Evolutionary conservation across 306 rosid species (phyloP).

Genomic region (Hippophae tibetana): DNA sequence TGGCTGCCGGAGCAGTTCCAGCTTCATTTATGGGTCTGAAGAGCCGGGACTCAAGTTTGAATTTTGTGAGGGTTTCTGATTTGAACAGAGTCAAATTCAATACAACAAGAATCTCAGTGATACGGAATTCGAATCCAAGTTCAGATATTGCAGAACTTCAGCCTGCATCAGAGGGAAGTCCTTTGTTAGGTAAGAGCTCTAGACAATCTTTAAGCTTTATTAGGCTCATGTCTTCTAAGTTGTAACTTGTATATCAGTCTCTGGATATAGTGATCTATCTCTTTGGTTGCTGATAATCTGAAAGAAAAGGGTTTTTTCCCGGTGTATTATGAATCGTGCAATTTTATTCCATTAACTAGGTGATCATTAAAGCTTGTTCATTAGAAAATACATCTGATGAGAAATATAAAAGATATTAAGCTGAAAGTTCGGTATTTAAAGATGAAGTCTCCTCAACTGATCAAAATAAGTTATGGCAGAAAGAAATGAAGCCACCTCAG

Average conservation of each 20-base stretch:
- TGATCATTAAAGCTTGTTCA: too few relatives aligned
- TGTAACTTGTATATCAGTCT: too few relatives aligned
- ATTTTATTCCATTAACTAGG: too few relatives aligned
- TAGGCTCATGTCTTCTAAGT: neutral
- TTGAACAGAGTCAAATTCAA: conserved; percentile 39
- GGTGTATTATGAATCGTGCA: too few relatives aligned
- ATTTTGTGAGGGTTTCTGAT: conserved; percentile 66
- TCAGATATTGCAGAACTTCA: conserved; percentile 74
- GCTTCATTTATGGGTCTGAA: conserved; percentile 53
- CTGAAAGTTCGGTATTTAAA: too few relatives aligned
- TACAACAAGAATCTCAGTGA: conserved; percentile 49
- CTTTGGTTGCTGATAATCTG: neutral
- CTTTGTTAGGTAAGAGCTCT: conserved; percentile 56
- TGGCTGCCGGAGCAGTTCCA: conserved; percentile 76
- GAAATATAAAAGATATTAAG: too few relatives aligned
- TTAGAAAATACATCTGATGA: too few relatives aligned
- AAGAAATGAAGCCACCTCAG: too few relatives aligned
- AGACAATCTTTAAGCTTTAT: neutral
- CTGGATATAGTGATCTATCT: too few relatives aligned
- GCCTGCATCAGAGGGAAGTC: conserved; percentile 80
- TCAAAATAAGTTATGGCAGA: too few relatives aligned
- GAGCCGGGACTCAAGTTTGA: conserved; percentile 53
- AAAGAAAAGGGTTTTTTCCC: too few relatives aligned
- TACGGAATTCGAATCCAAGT: conserved; percentile 61
- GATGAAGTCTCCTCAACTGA: too few relatives aligned